A percentile compares a stretch with the other conserved stretches of the same genome.
Evolutionary conservation across 1,284 basidiomycete genomes (phyloP).

Genomic region (Ustilago vetiveriae): DNA sequence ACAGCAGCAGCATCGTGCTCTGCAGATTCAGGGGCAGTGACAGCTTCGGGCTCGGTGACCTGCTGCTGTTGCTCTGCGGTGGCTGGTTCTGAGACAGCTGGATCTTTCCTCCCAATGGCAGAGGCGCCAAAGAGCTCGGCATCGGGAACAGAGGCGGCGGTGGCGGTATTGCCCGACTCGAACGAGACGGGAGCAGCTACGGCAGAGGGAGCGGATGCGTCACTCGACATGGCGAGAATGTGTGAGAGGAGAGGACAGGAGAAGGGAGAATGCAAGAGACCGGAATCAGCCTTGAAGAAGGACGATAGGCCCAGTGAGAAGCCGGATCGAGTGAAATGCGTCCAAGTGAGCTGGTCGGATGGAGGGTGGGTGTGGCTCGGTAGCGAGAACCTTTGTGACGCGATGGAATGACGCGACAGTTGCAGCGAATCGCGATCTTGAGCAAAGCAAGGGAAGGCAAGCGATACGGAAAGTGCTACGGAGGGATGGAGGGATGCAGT

Average conservation of each 20-base stretch:
- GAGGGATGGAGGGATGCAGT: neutral
- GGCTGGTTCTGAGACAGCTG: slow-evolving; percentile 3
- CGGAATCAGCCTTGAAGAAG: too few species aligned
- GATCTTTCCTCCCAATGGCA: slow-evolving; percentile 9
- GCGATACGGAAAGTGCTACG: too few species aligned
- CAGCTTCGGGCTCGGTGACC: slow-evolving; percentile 5
- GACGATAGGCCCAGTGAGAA: too few species aligned
- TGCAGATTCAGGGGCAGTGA: neutral
- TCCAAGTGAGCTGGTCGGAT: neutral
- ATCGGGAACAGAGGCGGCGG: neutral
- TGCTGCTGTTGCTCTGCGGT: slow-evolving; percentile 8
- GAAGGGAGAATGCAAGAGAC: too few species aligned
- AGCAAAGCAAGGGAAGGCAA: too few species aligned
- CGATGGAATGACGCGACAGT: neutral
- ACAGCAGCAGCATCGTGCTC: slow-evolving; percentile 21
- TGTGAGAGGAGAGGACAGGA: neutral
- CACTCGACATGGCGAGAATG: slow-evolving; percentile 19
- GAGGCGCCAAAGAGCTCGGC: slow-evolving; percentile 6
- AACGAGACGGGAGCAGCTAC: slow-evolving; percentile 11
- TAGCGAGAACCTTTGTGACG: neutral
- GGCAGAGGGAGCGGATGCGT: slow-evolving; percentile 13
- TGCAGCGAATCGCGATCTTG: neutral
- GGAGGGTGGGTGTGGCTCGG: neutral
- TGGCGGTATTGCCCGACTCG: slow-evolving; percentile 1
- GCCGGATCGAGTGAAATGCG: neutral